Evolutionary conservation across 441 rosid genomes (phyloP).

Genomic region (Brassica hybrid): DNA sequence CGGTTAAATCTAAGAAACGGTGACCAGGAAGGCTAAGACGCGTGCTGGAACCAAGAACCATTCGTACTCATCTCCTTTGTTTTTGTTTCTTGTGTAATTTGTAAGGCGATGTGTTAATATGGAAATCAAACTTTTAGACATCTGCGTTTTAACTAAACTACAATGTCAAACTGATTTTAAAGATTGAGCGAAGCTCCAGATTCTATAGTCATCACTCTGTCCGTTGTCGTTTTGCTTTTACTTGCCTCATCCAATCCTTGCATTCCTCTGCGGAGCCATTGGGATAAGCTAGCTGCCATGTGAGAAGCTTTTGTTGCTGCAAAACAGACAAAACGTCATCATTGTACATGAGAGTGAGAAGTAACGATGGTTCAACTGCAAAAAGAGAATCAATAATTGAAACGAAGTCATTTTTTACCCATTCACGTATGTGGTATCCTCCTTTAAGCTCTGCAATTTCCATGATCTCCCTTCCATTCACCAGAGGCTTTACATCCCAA

Average conservation of each 20-base stretch:
- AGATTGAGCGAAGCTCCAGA: neutral
- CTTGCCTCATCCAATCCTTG: neutral
- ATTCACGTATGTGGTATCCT: neutral
- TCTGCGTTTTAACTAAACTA: no score
- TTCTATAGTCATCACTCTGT: neutral
- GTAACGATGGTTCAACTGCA: neutral
- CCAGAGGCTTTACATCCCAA: neutral
- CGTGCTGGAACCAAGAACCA: conserved; percentile 10
- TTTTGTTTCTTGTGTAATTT: neutral
- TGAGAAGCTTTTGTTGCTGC: neutral
- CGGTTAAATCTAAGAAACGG: conserved; percentile 69
- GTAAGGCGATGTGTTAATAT: conserved; percentile 35
- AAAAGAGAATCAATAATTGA: neutral
- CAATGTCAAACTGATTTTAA: no score
- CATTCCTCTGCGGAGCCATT: neutral
- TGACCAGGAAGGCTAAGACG: conserved; percentile 33
- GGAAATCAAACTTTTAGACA: conserved; percentile 15
- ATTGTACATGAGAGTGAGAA: neutral
- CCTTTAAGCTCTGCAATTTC: conserved; percentile 1
- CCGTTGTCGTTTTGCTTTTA: conserved; percentile 1
- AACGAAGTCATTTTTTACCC: neutral
- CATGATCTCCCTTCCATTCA: neutral
- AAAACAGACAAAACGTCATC: neutral
- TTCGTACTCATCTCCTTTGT: neutral
- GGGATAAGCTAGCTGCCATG: conserved; percentile 3